These are phyloP conservation scores for Corymbia maculata DNA, from an alignment of 345 rosid genomes.

Conservation along the genomic window DNA sequence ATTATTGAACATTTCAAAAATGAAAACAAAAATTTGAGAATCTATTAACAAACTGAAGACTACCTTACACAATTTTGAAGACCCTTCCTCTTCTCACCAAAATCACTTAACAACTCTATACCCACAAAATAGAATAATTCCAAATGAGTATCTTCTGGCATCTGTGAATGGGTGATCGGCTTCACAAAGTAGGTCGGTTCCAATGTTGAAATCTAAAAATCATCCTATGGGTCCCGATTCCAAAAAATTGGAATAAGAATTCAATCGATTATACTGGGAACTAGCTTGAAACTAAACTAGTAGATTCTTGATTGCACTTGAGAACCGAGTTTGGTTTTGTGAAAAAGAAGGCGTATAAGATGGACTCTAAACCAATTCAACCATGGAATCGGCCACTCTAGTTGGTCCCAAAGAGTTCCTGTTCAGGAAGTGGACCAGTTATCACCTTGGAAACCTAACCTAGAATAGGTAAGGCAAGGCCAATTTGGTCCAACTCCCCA, in stretches of 20 bases:
- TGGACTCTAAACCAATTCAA: background rate
- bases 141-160: background rate
- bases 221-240: fast-evolving
- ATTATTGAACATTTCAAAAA: background rate
- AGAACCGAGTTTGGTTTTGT: background rate
- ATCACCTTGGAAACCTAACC: too few relatives aligned
- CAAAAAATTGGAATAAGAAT: background rate
- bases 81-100: background rate
- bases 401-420: background rate
- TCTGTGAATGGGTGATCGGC: background rate
- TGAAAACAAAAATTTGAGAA: background rate
- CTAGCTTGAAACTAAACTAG: background rate
- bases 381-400: background rate
- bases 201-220: background rate
- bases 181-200: background rate
- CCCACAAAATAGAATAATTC: background rate
- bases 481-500: background rate
- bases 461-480: background rate
- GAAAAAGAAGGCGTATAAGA: background rate
- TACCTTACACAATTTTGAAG: background rate
- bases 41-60: background rate
- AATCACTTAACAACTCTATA: background rate
- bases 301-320: background rate
- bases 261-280: background rate
- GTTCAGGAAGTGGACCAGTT: fast-evolving